Evolutionary conservation across 2,329 filamentous ascomycete species (phyloP).

Genomic region (Drechslerella stenobrocha): DNA sequence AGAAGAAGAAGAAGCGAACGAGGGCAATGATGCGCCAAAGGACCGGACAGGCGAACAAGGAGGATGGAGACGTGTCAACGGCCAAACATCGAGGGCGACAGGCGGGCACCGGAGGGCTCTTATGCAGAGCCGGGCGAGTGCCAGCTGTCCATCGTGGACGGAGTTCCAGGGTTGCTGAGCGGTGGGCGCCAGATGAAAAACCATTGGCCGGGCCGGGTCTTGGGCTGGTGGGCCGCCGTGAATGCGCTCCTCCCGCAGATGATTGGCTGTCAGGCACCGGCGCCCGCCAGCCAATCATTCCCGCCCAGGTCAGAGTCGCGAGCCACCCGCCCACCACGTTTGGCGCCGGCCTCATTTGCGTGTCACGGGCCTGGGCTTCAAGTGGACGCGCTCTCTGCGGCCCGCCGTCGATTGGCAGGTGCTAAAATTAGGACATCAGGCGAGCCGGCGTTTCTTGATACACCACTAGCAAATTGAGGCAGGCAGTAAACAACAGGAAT

Average conservation of each 20-base stretch:
- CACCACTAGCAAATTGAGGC: constrained; percentile 5
- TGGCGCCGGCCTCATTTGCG: constrained; percentile 19
- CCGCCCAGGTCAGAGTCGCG: constrained; percentile 17
- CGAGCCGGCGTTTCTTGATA: constrained; percentile 27
- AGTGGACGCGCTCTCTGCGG: background rate
- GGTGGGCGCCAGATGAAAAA: background rate
- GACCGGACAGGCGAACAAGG: constrained; percentile 14
- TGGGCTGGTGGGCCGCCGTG: constrained; percentile 20
- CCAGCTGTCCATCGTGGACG: constrained; percentile 28
- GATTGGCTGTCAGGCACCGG: constrained; percentile 14
- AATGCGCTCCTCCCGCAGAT: background rate
- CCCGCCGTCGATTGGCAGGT: too few relatives aligned
- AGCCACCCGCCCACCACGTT: constrained; percentile 4
- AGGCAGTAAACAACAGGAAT: too few relatives aligned
- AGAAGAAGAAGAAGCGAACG: background rate
- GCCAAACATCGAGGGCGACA: constrained; percentile 19
- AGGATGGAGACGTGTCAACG: constrained; percentile 33
- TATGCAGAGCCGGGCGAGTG: constrained; percentile 31
- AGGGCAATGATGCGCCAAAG: too few relatives aligned
- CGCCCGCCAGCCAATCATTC: constrained; percentile 29
- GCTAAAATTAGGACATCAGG: constrained; percentile 45
- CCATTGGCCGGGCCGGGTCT: background rate
- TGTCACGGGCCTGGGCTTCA: background rate
- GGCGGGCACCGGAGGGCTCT: constrained; percentile 43
- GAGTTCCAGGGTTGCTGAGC: background rate